phyloP scores from a whole-genome alignment of 75 land plant genomes.

The Adiantum capillusveneris region DNA sequence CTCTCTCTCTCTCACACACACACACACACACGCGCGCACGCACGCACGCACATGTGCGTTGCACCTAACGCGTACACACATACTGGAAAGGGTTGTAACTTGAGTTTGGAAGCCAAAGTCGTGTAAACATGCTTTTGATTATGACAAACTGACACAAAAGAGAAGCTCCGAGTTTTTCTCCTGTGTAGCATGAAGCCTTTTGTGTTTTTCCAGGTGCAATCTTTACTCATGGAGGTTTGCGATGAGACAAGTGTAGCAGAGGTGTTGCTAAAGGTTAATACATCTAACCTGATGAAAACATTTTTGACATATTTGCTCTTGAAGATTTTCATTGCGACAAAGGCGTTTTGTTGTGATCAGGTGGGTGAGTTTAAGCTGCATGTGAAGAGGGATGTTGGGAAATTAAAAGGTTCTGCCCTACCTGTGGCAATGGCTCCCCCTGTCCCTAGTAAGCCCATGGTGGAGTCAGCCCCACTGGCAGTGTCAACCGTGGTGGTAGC shows the following conservation, averaged over 20 bases:
- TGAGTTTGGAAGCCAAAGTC: too few species aligned
- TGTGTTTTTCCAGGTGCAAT: conserved; percentile 27
- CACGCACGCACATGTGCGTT: too few species aligned
- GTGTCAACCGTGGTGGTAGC: conserved; percentile 29
- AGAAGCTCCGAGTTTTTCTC: too few species aligned
- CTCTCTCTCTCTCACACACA: too few species aligned
- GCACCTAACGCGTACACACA: too few species aligned
- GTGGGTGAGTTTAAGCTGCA: conserved; percentile 77
- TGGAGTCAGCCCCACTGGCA: conserved; percentile 32
- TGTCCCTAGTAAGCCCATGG: conserved; percentile 47
- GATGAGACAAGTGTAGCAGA: conserved; percentile 87
- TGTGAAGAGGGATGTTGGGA: conserved; percentile 54
- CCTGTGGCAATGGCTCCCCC: conserved; percentile 21
- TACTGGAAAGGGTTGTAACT: too few species aligned
- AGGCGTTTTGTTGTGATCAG: conserved; percentile 17
- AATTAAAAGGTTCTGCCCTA: conserved; percentile 19
- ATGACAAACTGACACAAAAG: too few species aligned
- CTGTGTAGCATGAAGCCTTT: too few species aligned
- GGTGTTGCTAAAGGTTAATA: conserved; percentile 69
- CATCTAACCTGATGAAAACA: too few species aligned
- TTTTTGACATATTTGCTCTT: neutral
- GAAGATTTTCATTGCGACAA: neutral
- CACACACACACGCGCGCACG: too few species aligned
- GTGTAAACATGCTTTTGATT: too few species aligned
- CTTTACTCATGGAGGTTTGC: conserved; percentile 58